These are phyloP conservation scores for Trichoderma sp. DNA, from an alignment of 2,329 filamentous ascomycete species.

Conservation along the genomic window DNA sequence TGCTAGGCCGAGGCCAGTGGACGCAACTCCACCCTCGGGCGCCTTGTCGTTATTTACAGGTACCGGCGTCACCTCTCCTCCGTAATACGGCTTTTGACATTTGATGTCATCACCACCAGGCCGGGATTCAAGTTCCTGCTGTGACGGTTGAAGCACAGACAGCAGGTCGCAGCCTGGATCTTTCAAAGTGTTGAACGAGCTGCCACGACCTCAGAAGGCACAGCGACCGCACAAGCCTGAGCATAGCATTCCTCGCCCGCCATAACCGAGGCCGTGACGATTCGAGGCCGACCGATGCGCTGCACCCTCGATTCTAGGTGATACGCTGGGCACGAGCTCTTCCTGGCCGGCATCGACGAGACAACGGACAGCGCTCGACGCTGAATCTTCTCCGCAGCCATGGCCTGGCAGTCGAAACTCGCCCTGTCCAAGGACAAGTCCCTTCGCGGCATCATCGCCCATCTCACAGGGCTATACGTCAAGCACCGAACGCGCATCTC, in stretches of 20 bases:
- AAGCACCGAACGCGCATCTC: slow-evolving; percentile 81
- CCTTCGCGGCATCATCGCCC: slow-evolving; percentile 65
- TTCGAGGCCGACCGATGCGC: slow-evolving; percentile 26
- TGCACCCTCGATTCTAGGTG: slow-evolving; percentile 14
- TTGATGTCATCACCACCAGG: slow-evolving; percentile 13
- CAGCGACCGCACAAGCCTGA: not conserved
- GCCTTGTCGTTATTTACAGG: slow-evolving; percentile 13
- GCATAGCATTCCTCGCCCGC: not conserved
- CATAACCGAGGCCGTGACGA: slow-evolving; percentile 15
- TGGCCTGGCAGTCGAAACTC: slow-evolving; percentile 79
- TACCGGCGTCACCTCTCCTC: not conserved
- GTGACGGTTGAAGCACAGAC: not conserved
- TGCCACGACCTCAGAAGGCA: not conserved
- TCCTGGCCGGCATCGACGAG: slow-evolving; percentile 7
- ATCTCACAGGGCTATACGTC: slow-evolving; percentile 74
- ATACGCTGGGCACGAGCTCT: slow-evolving; percentile 13
- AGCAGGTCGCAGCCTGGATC: not conserved
- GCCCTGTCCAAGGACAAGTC: slow-evolving; percentile 63
- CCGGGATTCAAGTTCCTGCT: not conserved
- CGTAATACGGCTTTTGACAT: not conserved
- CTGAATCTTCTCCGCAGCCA: slow-evolving; percentile 41
- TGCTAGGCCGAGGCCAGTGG: slow-evolving; percentile 24
- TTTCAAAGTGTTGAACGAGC: not conserved
- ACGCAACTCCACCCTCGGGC: slow-evolving; percentile 22
- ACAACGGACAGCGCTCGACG: not conserved